A percentile compares a stretch with the other conserved stretches of the same genome.
Evolutionary conservation across 345 rosid species (phyloP).

Genomic region (Gossypium arboreum): DNA sequence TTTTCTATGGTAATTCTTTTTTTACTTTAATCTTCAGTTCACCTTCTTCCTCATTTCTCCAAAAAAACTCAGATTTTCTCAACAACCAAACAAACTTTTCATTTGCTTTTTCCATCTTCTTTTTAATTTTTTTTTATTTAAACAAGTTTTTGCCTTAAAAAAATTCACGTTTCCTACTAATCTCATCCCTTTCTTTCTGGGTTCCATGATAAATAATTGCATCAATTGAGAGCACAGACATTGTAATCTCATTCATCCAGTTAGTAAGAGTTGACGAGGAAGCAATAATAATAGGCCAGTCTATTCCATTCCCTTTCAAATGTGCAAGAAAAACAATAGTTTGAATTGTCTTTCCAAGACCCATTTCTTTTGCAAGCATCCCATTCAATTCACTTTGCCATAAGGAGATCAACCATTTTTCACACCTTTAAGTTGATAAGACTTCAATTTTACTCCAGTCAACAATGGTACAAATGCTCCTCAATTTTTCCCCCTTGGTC

Average conservation of each 20-base stretch:
- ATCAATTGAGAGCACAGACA: conserved; percentile 68
- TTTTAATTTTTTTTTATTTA: too few species aligned
- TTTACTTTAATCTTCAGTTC: too few species aligned
- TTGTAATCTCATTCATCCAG: conserved; percentile 80
- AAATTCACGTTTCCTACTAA: conserved; percentile 39
- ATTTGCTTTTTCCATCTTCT: conserved; percentile 50
- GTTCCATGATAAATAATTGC: conserved; percentile 86
- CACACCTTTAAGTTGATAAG: conserved; percentile 91
- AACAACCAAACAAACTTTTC: too few species aligned
- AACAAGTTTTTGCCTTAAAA: too few species aligned
- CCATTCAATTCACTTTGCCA: conserved; percentile 97
- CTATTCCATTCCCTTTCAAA: conserved; percentile 74
- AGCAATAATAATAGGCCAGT: conserved; percentile 87
- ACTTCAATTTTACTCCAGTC: conserved; percentile 81
- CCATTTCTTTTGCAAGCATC: conserved; percentile 98
- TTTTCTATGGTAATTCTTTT: too few species aligned
- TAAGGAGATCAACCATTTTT: conserved; percentile 83
- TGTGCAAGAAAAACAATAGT: conserved; percentile 92
- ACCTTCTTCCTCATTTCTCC: too few species aligned
- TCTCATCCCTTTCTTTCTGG: conserved; percentile 55
- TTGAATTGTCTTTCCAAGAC: conserved; percentile 94
- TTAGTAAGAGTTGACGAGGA: conserved; percentile 91
- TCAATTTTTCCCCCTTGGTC: conserved; percentile 65
- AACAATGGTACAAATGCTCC: conserved; percentile 70
- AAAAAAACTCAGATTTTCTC: too few species aligned